phyloP scores from a whole-genome alignment of 1,284 basidiomycete genomes.

The Cutaneotrichosporon cavernicola region DNA sequence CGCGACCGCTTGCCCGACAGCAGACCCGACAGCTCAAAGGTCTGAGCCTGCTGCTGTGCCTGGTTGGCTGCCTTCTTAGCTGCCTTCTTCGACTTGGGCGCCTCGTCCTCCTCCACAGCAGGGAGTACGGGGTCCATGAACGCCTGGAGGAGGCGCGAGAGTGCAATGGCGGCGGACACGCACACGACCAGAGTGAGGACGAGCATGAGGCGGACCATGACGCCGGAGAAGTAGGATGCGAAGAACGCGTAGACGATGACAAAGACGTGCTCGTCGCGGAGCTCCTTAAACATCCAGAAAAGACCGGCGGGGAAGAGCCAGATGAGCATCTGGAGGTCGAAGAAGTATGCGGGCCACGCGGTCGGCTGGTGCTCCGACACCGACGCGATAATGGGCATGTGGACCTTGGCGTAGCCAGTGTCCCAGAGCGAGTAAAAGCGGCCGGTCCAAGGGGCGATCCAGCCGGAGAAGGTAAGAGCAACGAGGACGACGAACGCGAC shows the following conservation, averaged over 20 bases:
- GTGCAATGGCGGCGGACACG: slow-evolving; percentile 83
- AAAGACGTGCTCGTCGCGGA: slow-evolving; percentile 96
- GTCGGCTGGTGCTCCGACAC: slow-evolving; percentile 99
- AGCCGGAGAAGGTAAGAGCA: slow-evolving; percentile 84
- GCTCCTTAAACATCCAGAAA: slow-evolving; percentile 84
- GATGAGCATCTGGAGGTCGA: slow-evolving; percentile 96
- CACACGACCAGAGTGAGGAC: slow-evolving; percentile 54
- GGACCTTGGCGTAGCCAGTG: slow-evolving; percentile 91
- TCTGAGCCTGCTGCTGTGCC: slow-evolving; percentile 17
- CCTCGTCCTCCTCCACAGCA: slow-evolving; percentile 26
- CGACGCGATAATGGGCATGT: slow-evolving; percentile 95
- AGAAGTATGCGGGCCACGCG: slow-evolving; percentile 99
- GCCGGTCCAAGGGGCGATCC: slow-evolving; percentile 98
- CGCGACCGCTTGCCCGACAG: slow-evolving; percentile 42
- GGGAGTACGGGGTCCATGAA: slow-evolving; percentile 68
- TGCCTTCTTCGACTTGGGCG: slow-evolving; percentile 59
- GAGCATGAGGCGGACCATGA: slow-evolving; percentile 80
- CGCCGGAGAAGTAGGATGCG: slow-evolving; percentile 97
- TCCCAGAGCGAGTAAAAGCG: slow-evolving; percentile 99
- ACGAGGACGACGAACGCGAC: slow-evolving; percentile 71
- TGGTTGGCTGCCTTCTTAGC: slow-evolving; percentile 60
- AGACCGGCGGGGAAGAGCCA: slow-evolving; percentile 98
- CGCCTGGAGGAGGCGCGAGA: slow-evolving; percentile 83
- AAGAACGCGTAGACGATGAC: slow-evolving; percentile 97
- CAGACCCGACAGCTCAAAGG: slow-evolving; percentile 38